phyloP scores from a whole-genome alignment of 345 rosid genomes.

The Brassica rapa region DNA sequence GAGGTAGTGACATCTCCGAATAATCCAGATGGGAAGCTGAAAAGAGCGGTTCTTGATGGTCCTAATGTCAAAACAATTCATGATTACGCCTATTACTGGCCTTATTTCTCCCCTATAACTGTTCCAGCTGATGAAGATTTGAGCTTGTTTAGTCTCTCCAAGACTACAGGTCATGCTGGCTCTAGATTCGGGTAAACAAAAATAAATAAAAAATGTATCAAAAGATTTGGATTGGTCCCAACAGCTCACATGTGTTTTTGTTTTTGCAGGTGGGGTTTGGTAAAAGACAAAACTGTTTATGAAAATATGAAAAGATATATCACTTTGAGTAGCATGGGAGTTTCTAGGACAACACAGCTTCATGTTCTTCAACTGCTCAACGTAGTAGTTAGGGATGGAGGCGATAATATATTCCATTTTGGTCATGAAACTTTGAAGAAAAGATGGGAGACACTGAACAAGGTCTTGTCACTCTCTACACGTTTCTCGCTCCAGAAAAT shows the following conservation, averaged over 20 bases:
- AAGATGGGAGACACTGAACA: conserved; percentile 28
- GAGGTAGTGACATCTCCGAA: conserved; percentile 80
- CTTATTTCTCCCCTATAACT: conserved; percentile 67
- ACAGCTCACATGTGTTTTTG: neutral
- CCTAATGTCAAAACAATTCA: conserved; percentile 53
- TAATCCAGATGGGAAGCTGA: conserved; percentile 72
- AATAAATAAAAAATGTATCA: neutral
- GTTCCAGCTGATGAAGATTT: conserved; percentile 52
- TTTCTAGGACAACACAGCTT: conserved; percentile 61
- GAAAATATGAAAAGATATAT: conserved; percentile 42
- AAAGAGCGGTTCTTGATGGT: conserved; percentile 55
- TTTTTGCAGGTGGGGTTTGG: conserved; percentile 58
- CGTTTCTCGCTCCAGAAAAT: conserved; percentile 60
- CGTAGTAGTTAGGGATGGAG: conserved; percentile 42
- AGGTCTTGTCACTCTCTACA: conserved; percentile 37
- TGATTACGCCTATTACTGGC: conserved; percentile 81
- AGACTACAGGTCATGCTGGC: conserved; percentile 53
- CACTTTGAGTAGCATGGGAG: conserved; percentile 46
- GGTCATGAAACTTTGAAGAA: conserved; percentile 52
- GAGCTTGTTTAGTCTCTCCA: conserved; percentile 64
- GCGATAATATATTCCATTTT: conserved; percentile 48
- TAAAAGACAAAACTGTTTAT: conserved; percentile 58
- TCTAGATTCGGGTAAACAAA: conserved; percentile 48
- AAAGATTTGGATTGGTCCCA: neutral
- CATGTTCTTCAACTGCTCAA: conserved; percentile 55